Base-by-base conservation (phyloP, 495 filamentous ascomycete genomes). In the Neurospora cerealis region DNA sequence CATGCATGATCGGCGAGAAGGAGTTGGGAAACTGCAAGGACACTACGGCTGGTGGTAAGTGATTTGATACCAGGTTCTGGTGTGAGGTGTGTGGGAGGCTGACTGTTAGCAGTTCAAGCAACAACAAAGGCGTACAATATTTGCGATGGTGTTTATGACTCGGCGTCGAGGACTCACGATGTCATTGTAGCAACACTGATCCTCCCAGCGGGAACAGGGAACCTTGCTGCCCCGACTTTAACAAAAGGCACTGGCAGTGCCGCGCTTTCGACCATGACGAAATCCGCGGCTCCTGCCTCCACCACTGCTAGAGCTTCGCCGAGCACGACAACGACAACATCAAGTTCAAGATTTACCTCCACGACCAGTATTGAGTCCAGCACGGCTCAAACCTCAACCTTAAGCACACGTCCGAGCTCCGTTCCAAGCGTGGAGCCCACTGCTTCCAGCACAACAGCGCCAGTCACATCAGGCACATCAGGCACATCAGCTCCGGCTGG, bases 141-240 rank as follows among this genome's bases (percentile, higher is more conserved):
- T 79, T 93, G 91, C 74, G 81, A 83, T 62, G 84, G 83, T 2
- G 80, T 90, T 28, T 70, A 81, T 15, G 83, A 82, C 24, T 87
- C 90, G 41, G 77, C 89, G 24, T 80, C 85, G 11, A 86, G 86
- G 74, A 92, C 91, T 15, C 90, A 91, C 81, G 73, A 84, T 40
- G 86, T 86, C 10, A 87, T 92, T 28, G 88, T 87, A 8, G 89
- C 90, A 15, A 91, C 89, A 0, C 79, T 89, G 40, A 78, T 88
- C 17, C 70, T 83, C 40, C 77, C 77, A 24, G 77, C 80, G 9
- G 79, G 78, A 28, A 77, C 78, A 8, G 78, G 74, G 0, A 75
- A 78, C 2, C 73, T 79, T 11, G 46, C 75, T 15, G 78, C 76
- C 4, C 79, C 80, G 10, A 82, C 73, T 15, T 42, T 77, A 7